phyloP scores from a whole-genome alignment of 495 filamentous ascomycete species.

The Penicillium paxilli region DNA sequence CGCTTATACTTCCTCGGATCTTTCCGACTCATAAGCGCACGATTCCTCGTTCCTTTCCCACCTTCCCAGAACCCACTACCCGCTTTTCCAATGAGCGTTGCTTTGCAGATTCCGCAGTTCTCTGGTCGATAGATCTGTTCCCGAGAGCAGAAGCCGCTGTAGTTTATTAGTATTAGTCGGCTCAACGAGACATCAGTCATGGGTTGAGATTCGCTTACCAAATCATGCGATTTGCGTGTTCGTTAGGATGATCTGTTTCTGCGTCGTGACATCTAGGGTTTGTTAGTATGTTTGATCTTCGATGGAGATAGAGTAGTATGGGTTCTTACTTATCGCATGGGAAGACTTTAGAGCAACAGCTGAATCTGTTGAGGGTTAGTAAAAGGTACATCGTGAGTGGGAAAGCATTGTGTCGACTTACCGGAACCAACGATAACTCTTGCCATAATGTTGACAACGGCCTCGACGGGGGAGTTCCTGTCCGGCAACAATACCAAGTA shows the following conservation, averaged over 20 bases:
- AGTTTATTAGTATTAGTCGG: background rate
- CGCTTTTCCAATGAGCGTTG: slow-evolving; percentile 66
- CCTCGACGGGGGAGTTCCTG: slow-evolving; percentile 75
- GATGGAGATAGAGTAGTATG: background rate
- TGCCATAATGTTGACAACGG: slow-evolving; percentile 75
- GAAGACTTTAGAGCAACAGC: slow-evolving; percentile 67
- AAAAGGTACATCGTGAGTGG: background rate
- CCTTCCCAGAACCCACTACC: slow-evolving; percentile 90
- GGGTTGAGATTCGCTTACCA: slow-evolving; percentile 47
- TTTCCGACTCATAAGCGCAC: slow-evolving; percentile 67
- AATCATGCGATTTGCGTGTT: slow-evolving; percentile 88
- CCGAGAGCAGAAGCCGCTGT: slow-evolving; percentile 70
- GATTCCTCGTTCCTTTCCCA: slow-evolving; percentile 80
- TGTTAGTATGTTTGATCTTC: slow-evolving; percentile 15
- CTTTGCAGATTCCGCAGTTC: slow-evolving; percentile 74
- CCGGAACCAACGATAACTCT: slow-evolving; percentile 84
- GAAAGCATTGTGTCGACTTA: slow-evolving; percentile 24
- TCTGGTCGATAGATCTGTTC: slow-evolving; percentile 84
- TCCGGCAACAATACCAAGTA: slow-evolving; percentile 75
- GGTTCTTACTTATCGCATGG: slow-evolving; percentile 66
- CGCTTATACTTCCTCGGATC: slow-evolving; percentile 73
- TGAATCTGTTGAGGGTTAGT: slow-evolving; percentile 44
- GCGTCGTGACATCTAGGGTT: slow-evolving; percentile 70
- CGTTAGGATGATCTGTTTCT: slow-evolving; percentile 68
- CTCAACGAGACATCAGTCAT: background rate